These are phyloP conservation scores for Eucalyptus erythrocorys DNA, from an alignment of 345 rosid species.

Conservation along the genomic window DNA sequence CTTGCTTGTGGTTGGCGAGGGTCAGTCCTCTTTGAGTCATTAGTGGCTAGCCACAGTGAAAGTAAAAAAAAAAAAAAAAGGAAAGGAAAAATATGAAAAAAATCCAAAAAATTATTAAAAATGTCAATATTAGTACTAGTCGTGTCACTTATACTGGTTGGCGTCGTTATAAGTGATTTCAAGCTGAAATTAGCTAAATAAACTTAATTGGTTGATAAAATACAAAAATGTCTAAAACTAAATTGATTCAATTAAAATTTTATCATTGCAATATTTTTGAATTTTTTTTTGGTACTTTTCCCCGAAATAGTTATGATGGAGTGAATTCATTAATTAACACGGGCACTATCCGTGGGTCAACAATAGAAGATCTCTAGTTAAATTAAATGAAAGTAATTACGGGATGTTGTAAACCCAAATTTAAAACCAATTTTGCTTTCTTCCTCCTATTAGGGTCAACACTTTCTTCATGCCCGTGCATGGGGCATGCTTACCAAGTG, in stretches of 20 bases:
- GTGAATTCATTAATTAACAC: not conserved
- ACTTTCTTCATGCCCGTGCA: not conserved
- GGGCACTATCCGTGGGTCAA: not conserved
- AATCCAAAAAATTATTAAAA: no score
- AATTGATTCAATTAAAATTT: no score
- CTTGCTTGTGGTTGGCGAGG: no score
- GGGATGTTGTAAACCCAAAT: not conserved
- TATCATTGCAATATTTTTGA: no score
- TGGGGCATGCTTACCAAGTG: not conserved
- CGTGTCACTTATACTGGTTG: fast-evolving
- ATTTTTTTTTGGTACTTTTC: no score
- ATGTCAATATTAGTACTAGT: no score
- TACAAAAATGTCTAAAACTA: no score
- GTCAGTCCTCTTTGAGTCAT: no score
- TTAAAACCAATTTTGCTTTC: not conserved
- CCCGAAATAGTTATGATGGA: not conserved
- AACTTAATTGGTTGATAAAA: no score
- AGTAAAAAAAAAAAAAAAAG: no score
- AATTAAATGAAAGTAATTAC: not conserved
- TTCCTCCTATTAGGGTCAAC: not conserved
- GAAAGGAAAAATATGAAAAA: no score
- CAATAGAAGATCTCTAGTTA: not conserved
- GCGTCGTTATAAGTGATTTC: fast-evolving
- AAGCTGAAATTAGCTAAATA: not conserved
- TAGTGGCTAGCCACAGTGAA: not conserved